Evolutionary conservation across 2,329 filamentous ascomycete species (phyloP).

Genomic region (Apiospora hydei): DNA sequence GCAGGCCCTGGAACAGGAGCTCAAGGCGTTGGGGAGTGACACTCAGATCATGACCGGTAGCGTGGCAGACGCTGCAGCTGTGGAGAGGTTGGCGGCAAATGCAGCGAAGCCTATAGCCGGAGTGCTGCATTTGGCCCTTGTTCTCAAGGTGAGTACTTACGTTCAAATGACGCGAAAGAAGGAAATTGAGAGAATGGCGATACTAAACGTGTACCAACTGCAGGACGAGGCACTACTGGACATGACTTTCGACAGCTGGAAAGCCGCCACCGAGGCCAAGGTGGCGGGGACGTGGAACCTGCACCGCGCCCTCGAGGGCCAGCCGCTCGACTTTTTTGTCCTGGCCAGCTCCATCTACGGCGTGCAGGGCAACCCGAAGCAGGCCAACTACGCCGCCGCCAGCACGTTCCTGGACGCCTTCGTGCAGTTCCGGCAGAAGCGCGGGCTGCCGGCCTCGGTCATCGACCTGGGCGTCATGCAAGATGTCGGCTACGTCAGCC

Average conservation of each 20-base stretch:
- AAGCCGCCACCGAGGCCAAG: neutral
- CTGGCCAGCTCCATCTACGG: conserved; percentile 9
- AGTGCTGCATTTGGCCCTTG: neutral
- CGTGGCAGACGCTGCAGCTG: no score
- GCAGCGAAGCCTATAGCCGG: neutral
- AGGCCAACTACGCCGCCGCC: conserved; percentile 19
- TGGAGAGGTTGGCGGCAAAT: neutral
- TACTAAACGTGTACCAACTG: no score
- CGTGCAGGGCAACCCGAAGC: neutral
- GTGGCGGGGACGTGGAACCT: neutral
- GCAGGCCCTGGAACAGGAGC: no score
- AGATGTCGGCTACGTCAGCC: neutral
- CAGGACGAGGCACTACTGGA: neutral
- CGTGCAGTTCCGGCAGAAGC: neutral
- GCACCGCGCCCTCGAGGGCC: neutral
- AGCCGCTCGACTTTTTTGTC: conserved; percentile 8
- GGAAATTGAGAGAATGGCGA: neutral
- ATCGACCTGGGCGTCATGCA: conserved; percentile 4
- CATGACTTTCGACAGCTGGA: neutral
- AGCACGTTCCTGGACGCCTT: conserved; percentile 20
- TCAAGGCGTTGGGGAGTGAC: no score
- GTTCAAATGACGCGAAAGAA: neutral
- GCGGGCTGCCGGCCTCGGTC: neutral
- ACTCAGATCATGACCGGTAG: no score
- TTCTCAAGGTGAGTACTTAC: neutral